phyloP scores from a whole-genome alignment of 305 asterid species.

The Fraxinus angustifolia region DNA sequence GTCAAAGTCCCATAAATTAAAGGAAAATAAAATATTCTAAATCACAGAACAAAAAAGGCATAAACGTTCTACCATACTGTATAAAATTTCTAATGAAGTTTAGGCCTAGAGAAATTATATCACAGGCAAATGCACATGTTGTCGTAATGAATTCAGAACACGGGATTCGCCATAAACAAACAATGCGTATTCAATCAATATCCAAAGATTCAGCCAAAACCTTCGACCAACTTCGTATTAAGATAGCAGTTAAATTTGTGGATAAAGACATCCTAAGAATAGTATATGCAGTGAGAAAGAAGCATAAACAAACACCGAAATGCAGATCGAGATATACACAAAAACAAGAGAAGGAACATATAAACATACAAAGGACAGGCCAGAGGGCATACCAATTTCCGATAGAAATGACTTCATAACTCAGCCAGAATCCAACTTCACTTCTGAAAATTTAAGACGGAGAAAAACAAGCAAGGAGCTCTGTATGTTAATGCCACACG shows the following conservation, averaged over 20 bases:
- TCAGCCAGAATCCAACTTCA: neutral
- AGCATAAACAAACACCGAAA: neutral
- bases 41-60: neutral
- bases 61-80: neutral
- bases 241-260: neutral
- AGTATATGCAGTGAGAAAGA: neutral
- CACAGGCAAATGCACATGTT: neutral
- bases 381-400: constrained; percentile 25
- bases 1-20: neutral
- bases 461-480: constrained; percentile 13
- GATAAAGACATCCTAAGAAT: neutral
- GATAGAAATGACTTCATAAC: constrained; percentile 6
- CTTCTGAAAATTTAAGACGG: constrained; percentile 17
- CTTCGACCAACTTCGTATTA: constrained; percentile 1
- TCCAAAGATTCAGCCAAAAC: neutral
- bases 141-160: neutral
- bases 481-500: constrained; percentile 7
- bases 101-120: neutral
- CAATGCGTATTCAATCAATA: neutral
- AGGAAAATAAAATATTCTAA: neutral
- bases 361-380: neutral
- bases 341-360: neutral
- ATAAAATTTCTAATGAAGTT: neutral
- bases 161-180: neutral
- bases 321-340: neutral